phyloP scores from a whole-genome alignment of 768 basidiomycete species.

The Pulveroboletus sp. region DNA sequence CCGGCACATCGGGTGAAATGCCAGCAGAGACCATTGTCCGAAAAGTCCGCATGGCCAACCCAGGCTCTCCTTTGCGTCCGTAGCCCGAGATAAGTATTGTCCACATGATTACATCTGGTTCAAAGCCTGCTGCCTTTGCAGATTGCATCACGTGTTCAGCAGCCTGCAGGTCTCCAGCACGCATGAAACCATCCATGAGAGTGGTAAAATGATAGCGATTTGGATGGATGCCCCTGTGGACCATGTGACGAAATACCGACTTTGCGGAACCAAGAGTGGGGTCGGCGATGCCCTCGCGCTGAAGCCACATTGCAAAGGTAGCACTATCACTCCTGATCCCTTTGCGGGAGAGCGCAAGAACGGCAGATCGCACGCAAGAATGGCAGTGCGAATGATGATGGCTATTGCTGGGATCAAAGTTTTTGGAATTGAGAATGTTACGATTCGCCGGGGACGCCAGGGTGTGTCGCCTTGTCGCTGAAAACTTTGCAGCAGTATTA shows the following conservation, averaged over 20 bases:
- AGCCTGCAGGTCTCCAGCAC: slow-evolving; percentile 53
- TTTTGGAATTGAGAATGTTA: slow-evolving; percentile 21
- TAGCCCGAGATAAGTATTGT: slow-evolving; percentile 76
- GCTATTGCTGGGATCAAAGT: slow-evolving; percentile 52
- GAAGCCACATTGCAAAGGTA: slow-evolving; percentile 60
- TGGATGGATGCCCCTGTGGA: slow-evolving; percentile 67
- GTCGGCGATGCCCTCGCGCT: slow-evolving; percentile 54
- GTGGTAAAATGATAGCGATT: slow-evolving; percentile 71
- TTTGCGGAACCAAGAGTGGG: slow-evolving; percentile 51
- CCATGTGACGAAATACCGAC: slow-evolving; percentile 54
- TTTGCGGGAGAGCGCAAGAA: slow-evolving; percentile 46
- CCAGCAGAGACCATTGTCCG: slow-evolving; percentile 59
- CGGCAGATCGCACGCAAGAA: slow-evolving; percentile 37
- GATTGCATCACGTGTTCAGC: slow-evolving; percentile 57
- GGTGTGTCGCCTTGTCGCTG: slow-evolving; percentile 26
- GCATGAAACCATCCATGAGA: slow-evolving; percentile 72
- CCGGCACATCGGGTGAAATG: slow-evolving; percentile 65
- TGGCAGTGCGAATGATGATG: slow-evolving; percentile 31
- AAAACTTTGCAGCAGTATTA: slow-evolving; percentile 37
- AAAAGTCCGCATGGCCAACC: slow-evolving; percentile 53
- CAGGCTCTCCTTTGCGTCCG: slow-evolving; percentile 57
- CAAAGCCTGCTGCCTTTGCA: slow-evolving; percentile 47
- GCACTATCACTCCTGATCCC: slow-evolving; percentile 54
- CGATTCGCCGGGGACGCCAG: slow-evolving; percentile 5
- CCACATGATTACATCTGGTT: slow-evolving; percentile 65